Percentiles rank a stretch among this genome's conserved stretches.
Evolutionary conservation across 305 asterid species (phyloP).

Genomic region (Petunia hybrid): DNA sequence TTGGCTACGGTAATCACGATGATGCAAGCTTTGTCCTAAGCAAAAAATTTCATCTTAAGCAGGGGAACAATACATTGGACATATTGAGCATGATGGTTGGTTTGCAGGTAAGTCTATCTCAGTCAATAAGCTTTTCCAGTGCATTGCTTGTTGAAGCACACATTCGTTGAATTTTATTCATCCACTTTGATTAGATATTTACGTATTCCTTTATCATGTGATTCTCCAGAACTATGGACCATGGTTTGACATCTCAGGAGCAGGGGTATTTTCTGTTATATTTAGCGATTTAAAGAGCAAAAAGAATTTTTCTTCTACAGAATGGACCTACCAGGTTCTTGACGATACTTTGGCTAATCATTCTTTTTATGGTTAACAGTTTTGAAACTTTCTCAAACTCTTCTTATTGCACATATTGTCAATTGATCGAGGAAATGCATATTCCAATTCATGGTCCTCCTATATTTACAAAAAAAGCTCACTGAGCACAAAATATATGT

Average conservation of each 20-base stretch:
- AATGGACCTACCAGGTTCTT: slow-evolving; percentile 83
- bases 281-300: slow-evolving; percentile 49
- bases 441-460: neutral
- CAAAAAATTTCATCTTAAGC: slow-evolving; percentile 49
- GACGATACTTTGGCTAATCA: slow-evolving; percentile 25
- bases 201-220: slow-evolving; percentile 28
- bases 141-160: neutral
- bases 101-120: slow-evolving; percentile 55
- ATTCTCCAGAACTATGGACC: slow-evolving; percentile 77
- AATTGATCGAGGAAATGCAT: neutral
- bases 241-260: slow-evolving; percentile 77
- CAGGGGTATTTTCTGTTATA: slow-evolving; percentile 64
- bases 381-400: neutral
- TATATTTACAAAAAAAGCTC: neutral
- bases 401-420: neutral
- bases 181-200: neutral
- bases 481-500: neutral
- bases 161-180: neutral
- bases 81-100: slow-evolving; percentile 81
- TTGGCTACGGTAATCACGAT: slow-evolving; percentile 75
- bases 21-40: slow-evolving; percentile 60
- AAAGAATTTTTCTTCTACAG: slow-evolving; percentile 56
- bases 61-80: slow-evolving; percentile 68
- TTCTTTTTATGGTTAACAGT: neutral
- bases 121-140: neutral